Conservation (phyloP, 2,329 filamentous ascomycete genomes). For the Knufia petricola region DNA sequence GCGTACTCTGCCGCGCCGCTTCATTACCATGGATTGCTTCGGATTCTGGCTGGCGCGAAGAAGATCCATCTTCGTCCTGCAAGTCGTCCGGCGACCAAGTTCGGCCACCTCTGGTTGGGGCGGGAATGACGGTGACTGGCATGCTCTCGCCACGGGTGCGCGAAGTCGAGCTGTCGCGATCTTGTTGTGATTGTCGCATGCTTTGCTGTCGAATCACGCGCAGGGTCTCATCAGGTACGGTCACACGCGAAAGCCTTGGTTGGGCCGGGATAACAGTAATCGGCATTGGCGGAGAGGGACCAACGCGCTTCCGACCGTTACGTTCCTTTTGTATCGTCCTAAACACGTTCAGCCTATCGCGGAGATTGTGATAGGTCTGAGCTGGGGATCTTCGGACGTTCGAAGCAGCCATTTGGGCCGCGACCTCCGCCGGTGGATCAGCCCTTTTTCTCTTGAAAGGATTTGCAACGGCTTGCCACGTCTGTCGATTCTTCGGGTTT, state of each 20-base stretch:
- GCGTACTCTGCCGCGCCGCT: conserved; percentile 1
- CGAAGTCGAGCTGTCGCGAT: not conserved
- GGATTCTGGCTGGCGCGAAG: not conserved
- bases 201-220: not conserved
- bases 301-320: conserved; percentile 28
- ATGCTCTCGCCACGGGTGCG: not conserved
- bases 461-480: conserved; percentile 46
- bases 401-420: conserved; percentile 44
- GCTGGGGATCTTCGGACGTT: conserved; percentile 22
- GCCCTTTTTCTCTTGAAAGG: conserved; percentile 50
- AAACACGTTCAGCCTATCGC: conserved; percentile 38
- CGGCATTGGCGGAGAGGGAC: conserved; percentile 37
- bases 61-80: not conserved
- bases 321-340: conserved; percentile 41
- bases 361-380: conserved; percentile 30
- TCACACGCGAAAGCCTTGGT: conserved; percentile 43
- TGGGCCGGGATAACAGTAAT: conserved; percentile 54
- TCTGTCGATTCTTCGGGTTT: conserved; percentile 21
- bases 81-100: conserved; percentile 44
- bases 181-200: not conserved
- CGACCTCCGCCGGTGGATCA: conserved; percentile 51
- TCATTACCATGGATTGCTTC: not conserved
- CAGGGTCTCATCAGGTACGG: conserved; percentile 36
- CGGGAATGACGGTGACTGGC: conserved; percentile 49
- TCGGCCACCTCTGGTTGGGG: conserved; percentile 43